Percentiles rank a stretch among this genome's conserved stretches.
phyloP scores from a whole-genome alignment of 768 basidiomycete species.

The Boletus reticulatus region DNA sequence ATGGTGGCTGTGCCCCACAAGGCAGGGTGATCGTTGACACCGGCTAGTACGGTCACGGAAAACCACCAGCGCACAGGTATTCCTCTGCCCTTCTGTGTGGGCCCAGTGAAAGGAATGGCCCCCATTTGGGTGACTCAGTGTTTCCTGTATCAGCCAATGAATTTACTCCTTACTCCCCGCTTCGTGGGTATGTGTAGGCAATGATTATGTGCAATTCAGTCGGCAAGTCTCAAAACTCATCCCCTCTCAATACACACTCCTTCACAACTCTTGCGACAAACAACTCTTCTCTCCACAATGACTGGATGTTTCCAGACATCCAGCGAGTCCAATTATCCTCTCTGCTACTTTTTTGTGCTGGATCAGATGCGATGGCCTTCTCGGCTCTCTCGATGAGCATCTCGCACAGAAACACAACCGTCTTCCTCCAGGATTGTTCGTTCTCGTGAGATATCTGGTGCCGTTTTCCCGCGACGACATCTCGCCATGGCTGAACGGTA shows the following conservation, averaged over 20 bases:
- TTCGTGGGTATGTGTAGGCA: too few relatives aligned
- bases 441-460: conserved; percentile 47
- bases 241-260: conserved; percentile 43
- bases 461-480: conserved; percentile 47
- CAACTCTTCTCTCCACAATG: conserved; percentile 62
- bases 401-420: conserved; percentile 40
- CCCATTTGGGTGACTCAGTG: too few relatives aligned
- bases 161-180: too few relatives aligned
- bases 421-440: conserved; percentile 46
- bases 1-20: conserved; percentile 19
- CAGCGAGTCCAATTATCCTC: conserved; percentile 30
- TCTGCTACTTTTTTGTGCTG: not conserved
- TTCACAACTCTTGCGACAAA: conserved; percentile 49
- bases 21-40: too few relatives aligned
- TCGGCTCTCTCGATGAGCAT: conserved; percentile 35
- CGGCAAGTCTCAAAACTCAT: conserved; percentile 40
- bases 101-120: too few relatives aligned
- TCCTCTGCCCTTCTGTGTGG: too few relatives aligned
- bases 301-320: conserved; percentile 40
- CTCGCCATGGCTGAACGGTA: conserved; percentile 48
- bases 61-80: too few relatives aligned
- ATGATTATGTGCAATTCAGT: too few relatives aligned
- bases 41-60: too few relatives aligned
- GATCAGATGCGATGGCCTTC: conserved; percentile 8
- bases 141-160: too few relatives aligned